Evolutionary conservation across 1,139 yeast species (phyloP).

Genomic region (Blastobotrys illinoisensis): DNA sequence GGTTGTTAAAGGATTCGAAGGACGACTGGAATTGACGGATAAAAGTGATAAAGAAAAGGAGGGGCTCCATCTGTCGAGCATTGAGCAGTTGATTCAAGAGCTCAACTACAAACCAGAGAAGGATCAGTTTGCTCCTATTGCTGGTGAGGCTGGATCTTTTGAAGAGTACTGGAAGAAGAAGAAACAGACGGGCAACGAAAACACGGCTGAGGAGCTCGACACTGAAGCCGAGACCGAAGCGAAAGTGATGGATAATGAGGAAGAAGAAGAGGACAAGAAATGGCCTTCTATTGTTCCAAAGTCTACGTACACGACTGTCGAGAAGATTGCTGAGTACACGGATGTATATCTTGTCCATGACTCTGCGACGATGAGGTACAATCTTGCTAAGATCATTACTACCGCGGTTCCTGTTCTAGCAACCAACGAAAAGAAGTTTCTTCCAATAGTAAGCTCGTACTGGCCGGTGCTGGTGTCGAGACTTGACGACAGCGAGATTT

Average conservation of each 20-base stretch:
- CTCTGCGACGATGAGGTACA: constrained; percentile 50
- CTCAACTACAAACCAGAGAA: constrained; percentile 13
- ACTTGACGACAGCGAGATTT: constrained; percentile 29
- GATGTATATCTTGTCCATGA: constrained; percentile 67
- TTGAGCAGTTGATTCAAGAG: constrained; percentile 21
- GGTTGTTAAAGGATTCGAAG: constrained; percentile 37
- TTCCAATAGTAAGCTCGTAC: constrained; percentile 62
- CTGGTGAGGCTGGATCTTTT: constrained; percentile 11
- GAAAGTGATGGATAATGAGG: constrained; percentile 25
- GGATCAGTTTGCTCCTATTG: constrained; percentile 14
- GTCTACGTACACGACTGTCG: constrained; percentile 50
- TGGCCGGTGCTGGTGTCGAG: constrained; percentile 52
- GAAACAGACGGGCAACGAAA: constrained; percentile 16
- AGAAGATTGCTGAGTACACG: constrained; percentile 62
- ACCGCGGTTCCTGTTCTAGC: constrained; percentile 57
- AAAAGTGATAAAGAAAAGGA: background rate
- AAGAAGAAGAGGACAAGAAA: constrained; percentile 29
- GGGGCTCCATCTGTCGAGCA: background rate
- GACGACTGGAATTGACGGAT: constrained; percentile 10
- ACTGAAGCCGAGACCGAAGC: constrained; percentile 38
- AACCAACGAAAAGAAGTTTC: constrained; percentile 49
- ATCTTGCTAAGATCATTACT: constrained; percentile 49
- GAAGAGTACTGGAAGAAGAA: constrained; percentile 4
- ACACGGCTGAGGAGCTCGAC: constrained; percentile 28
- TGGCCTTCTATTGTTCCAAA: constrained; percentile 69